Base-by-base conservation (phyloP, 495 filamentous ascomycete species). In the Penicillium roqueforti region DNA sequence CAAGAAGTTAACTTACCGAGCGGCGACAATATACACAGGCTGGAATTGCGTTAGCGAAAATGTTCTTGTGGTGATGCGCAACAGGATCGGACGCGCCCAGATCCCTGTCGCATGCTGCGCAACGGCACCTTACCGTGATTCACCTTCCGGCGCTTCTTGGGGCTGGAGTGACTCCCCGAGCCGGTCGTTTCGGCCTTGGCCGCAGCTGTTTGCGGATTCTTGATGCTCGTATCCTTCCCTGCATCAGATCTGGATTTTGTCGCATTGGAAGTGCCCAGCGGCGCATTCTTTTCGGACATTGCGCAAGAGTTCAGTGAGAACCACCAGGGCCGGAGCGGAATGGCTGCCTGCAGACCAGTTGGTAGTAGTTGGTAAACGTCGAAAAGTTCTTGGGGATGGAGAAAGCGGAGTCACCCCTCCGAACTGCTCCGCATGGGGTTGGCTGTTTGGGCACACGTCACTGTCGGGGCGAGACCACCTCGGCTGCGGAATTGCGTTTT, bases 11-110 rank as follows among this genome's bases (percentile, higher is more conserved):
- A 70, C 89, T 92, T 85, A 95, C 90, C 87, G 93, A 97, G 81
- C 93, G 89, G 71, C 95, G 89, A 80, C 93, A 99, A 77, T 97
- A 99, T 67, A 97, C 88, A 79, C 93, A 99, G 62, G 93, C 92
- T 97, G 80, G 74, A 68, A 62, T 50, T 48, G 49, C 58, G 51
- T 73, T 65, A 73, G 67, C 58, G 51, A 63, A 56, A 49, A 58
- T 56, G 63, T 67, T 66, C 61, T 56, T 45, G 62, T 61, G 56
- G 45, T 31, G 41, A 57, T 54, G 54, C 65, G 63, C 66, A 70
- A 53, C 56, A 40, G 41, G 61, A 60, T 53, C 58, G 61, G 45
- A 52, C 58, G 57, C 63, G 57, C 62, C 50, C 49, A 56, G 55
- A 68, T 62, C 62, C 65, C 65, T 66, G 59, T 66, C 59, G 52